phyloP scores from a whole-genome alignment of 768 basidiomycete genomes.

The Boletus huronensis region DNA sequence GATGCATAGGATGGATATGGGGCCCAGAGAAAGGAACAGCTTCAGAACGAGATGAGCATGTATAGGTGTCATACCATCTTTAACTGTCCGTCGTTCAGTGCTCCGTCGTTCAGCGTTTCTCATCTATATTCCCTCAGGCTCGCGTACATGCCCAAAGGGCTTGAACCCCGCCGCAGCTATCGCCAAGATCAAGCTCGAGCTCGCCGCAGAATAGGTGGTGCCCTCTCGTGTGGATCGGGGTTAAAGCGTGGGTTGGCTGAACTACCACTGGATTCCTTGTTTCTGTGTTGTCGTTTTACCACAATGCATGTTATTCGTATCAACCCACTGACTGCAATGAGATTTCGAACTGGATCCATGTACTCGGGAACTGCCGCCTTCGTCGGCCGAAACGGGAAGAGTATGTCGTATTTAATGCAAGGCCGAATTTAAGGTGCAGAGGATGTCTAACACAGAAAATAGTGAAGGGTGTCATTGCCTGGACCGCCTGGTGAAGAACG shows the following conservation, averaged over 20 bases:
- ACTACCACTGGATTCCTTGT: background rate
- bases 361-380: no score
- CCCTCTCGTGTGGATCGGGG: background rate
- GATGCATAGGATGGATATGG: slow-evolving; percentile 64
- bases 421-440: no score
- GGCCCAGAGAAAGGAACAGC: slow-evolving; percentile 79
- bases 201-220: slow-evolving; percentile 59
- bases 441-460: no score
- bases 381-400: no score
- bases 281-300: background rate
- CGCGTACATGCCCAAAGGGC: slow-evolving; percentile 96
- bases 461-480: no score
- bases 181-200: slow-evolving; percentile 89
- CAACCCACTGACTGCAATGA: background rate
- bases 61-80: slow-evolving; percentile 99
- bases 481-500: no score
- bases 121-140: slow-evolving; percentile 41
- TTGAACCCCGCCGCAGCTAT: slow-evolving; percentile 91
- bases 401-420: no score
- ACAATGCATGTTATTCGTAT: background rate
- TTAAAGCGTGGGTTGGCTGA: slow-evolving; percentile 1
- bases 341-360: background rate
- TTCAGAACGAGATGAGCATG: slow-evolving; percentile 94
- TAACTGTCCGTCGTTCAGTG: slow-evolving; percentile 61
- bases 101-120: background rate